phyloP scores from a whole-genome alignment of 768 basidiomycete species.

The Lactarius quietus region DNA sequence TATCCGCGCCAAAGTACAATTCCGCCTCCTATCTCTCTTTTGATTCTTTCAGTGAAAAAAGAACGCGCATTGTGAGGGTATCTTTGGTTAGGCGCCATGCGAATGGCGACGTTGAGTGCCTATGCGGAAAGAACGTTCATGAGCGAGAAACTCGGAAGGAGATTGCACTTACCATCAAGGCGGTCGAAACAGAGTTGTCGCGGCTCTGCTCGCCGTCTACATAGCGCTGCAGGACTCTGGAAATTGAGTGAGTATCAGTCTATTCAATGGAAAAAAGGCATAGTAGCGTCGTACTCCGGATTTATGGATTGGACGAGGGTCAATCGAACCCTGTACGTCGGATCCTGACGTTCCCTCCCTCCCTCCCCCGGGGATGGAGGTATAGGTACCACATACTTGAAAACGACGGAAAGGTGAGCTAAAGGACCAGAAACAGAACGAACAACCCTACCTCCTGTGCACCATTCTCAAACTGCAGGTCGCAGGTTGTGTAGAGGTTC shows the following conservation, averaged over 20 bases:
- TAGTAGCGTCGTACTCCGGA: constrained; percentile 57
- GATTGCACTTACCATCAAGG: constrained; percentile 49
- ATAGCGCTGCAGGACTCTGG: constrained; percentile 60
- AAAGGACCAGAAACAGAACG: neutral
- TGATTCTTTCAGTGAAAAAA: constrained; percentile 63
- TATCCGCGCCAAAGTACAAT: constrained; percentile 75
- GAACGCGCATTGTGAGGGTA: constrained; percentile 70
- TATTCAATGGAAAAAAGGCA: constrained; percentile 27
- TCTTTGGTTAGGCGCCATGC: constrained; percentile 65
- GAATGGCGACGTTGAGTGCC: constrained; percentile 71
- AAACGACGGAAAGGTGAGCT: constrained; percentile 6
- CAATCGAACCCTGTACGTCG: constrained; percentile 56
- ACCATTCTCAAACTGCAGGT: constrained; percentile 55
- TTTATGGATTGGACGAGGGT: constrained; percentile 73
- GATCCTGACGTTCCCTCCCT: constrained; percentile 45
- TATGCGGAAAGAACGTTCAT: constrained; percentile 29
- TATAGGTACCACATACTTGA: constrained; percentile 58
- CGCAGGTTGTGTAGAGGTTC: constrained; percentile 62
- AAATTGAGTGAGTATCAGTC: neutral
- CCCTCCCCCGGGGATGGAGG: neutral
- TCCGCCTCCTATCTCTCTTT: constrained; percentile 52
- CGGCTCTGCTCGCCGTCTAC: constrained; percentile 61
- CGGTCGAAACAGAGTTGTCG: constrained; percentile 65
- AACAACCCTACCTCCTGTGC: constrained; percentile 42
- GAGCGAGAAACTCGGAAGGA: neutral